Evolutionary conservation across 106 monocot species (phyloP).

Genomic region (Narthecium ossifragum): DNA sequence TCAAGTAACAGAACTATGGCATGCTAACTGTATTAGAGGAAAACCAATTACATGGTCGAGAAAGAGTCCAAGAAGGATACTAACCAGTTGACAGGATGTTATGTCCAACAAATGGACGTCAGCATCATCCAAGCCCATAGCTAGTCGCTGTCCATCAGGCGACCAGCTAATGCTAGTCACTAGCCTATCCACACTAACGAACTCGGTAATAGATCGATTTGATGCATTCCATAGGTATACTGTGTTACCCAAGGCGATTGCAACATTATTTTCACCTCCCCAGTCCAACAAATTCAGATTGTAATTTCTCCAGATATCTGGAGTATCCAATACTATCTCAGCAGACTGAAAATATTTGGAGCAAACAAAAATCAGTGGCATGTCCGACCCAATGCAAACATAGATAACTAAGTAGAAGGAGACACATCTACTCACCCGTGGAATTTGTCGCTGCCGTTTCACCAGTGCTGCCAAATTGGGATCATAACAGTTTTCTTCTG

Average conservation of each 20-base stretch:
- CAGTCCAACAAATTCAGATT: slow-evolving; percentile 4
- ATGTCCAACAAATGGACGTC: not conserved
- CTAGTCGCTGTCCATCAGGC: not conserved
- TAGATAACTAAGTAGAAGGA: not conserved
- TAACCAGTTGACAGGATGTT: not conserved
- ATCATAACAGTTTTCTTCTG: not conserved
- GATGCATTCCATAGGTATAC: slow-evolving; percentile 7
- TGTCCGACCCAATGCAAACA: not conserved
- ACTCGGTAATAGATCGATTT: not conserved
- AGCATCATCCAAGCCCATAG: slow-evolving; percentile 1
- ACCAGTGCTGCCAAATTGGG: not conserved
- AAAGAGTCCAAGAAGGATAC: too few relatives aligned
- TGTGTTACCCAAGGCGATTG: not conserved
- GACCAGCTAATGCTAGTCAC: slow-evolving; percentile 5
- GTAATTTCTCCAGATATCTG: not conserved
- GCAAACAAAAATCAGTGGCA: not conserved
- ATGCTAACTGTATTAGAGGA: too few relatives aligned
- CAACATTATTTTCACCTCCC: slow-evolving; percentile 1
- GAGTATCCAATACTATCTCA: not conserved
- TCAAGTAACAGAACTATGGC: not conserved
- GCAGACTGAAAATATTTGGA: not conserved
- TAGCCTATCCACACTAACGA: not conserved
- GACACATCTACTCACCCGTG: not conserved
- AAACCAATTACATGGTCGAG: too few relatives aligned
- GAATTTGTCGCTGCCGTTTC: not conserved